Percentiles rank a stretch among this genome's conserved stretches.
These are phyloP conservation scores for Saturnispora saitoi DNA, from an alignment of 805 yeast genomes.

Conservation along the genomic window DNA sequence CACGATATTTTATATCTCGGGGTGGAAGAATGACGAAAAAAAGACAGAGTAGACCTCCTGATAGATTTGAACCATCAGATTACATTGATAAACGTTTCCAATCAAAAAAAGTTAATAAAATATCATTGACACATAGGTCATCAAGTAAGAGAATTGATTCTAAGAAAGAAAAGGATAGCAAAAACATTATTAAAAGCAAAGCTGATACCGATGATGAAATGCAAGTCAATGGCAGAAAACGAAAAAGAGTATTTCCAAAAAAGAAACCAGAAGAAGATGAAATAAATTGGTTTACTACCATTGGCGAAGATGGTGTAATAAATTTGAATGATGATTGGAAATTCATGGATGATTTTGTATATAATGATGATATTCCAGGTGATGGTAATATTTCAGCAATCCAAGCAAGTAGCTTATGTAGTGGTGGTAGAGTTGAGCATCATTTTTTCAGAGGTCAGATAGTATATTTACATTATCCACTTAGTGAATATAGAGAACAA, in stretches of 20 bases:
- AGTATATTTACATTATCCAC: constrained; percentile 28
- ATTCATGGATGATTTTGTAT: constrained; percentile 17
- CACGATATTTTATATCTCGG: constrained; percentile 19
- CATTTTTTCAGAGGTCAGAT: constrained; percentile 21
- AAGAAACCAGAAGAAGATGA: constrained; percentile 7
- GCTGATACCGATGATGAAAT: background rate
- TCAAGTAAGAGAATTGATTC: constrained; percentile 1
- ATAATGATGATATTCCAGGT: constrained; percentile 13
- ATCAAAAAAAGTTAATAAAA: background rate
- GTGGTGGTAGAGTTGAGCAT: constrained; percentile 19
- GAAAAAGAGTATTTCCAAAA: background rate
- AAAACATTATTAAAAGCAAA: background rate
- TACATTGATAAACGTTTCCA: constrained; percentile 4
- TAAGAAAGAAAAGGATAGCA: background rate
- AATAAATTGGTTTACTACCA: constrained; percentile 19
- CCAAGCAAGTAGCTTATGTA: constrained; percentile 2
- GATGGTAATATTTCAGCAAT: background rate
- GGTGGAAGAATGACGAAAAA: constrained; percentile 17
- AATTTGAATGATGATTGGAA: constrained; percentile 11
- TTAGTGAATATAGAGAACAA: constrained; percentile 41
- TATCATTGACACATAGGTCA: background rate
- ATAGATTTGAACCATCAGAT: constrained; percentile 17
- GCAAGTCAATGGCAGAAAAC: background rate
- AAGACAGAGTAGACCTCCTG: constrained; percentile 18
- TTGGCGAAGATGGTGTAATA: constrained; percentile 12